Evolutionary conservation across 1,284 basidiomycete species (phyloP).

Genomic region (Porodaedalea pini): DNA sequence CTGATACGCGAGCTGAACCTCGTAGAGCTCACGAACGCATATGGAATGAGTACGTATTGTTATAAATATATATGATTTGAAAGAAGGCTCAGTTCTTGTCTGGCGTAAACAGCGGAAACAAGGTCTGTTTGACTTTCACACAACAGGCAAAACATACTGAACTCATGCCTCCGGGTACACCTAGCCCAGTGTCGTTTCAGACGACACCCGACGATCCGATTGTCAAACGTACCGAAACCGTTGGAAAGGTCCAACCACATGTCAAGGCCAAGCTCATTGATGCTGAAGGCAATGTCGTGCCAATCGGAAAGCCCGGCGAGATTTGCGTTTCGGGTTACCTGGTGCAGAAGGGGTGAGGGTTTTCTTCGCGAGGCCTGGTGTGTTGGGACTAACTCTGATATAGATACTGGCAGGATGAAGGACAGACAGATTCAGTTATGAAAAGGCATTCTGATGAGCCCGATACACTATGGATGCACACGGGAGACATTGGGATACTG

Average conservation of each 20-base stretch:
- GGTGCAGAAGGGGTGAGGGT: constrained; percentile 68
- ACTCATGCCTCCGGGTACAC: neutral
- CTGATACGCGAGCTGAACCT: constrained; percentile 66
- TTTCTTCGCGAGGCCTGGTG: constrained; percentile 1
- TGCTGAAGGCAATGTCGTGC: constrained; percentile 55
- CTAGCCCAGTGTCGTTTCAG: constrained; percentile 79
- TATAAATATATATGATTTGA: neutral
- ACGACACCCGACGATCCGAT: constrained; percentile 64
- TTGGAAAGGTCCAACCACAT: constrained; percentile 73
- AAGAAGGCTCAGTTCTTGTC: neutral
- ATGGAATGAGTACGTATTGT: constrained; percentile 67
- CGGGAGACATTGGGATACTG: constrained; percentile 80
- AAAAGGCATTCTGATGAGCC: constrained; percentile 46
- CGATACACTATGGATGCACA: constrained; percentile 77
- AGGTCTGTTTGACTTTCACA: constrained; percentile 34
- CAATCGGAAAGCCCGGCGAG: constrained; percentile 68
- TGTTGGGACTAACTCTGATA: constrained; percentile 11
- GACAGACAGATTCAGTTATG: constrained; percentile 66
- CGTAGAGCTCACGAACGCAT: constrained; percentile 69
- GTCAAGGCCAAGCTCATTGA: constrained; percentile 74
- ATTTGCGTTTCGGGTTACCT: constrained; percentile 72
- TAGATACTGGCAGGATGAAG: constrained; percentile 77
- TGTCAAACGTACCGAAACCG: constrained; percentile 74
- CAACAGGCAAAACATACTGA: neutral
- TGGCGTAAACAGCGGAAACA: constrained; percentile 46